Evolutionary conservation across 352 stramenopile species (phyloP), one percentile per base, ranked within the genome.

Genomic region (Phytophthora megakarya): DNA sequence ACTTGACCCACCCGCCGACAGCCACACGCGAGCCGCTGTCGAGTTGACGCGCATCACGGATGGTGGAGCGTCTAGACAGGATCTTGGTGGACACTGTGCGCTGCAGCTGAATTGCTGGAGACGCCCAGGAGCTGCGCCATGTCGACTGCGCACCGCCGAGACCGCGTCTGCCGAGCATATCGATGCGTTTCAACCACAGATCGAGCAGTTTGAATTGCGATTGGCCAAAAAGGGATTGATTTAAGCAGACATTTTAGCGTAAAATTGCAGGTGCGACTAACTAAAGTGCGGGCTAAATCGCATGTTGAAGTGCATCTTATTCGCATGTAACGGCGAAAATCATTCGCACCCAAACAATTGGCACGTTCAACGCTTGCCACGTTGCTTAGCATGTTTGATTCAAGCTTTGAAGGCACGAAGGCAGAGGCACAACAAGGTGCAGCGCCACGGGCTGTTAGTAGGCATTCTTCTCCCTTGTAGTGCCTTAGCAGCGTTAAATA

Each of bases 1-100:
- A 99, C 73, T 97, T 89, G 44, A 98, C 95, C 97, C 97, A 99
- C 38, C 97, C 97, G 19, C 71, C 80, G 16, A 92, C 64, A 25
- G 72, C 72, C 19, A 88, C 78, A 32, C 55, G 78, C 32, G 67
- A 61, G 50, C 80, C 80, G 52, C 70, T 73, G 22, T 60, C 55
- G 7, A 76, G 70, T 33, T 71, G 10, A 3, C 70, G 74, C 50
- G 72, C 80, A 4, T 83, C 69, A 6, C 72, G 78, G 65, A 89
- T 85, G 35, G 72, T 75, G 16, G 69, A 70, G 28, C 75, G 78
- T 37, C 33, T 47, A 19, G 57, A 62, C 10, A 78, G 44, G 10
- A 57, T 44, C 32, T 60, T 71, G n/a, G 67, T 49, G 45, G 65
- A 67, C 5, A 59, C 46, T 33, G 54, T 22, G 21, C 61, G 67